Conservation (phyloP, 2,329 filamentous ascomycete species). For the Hymenoscyphus fraxineus region DNA sequence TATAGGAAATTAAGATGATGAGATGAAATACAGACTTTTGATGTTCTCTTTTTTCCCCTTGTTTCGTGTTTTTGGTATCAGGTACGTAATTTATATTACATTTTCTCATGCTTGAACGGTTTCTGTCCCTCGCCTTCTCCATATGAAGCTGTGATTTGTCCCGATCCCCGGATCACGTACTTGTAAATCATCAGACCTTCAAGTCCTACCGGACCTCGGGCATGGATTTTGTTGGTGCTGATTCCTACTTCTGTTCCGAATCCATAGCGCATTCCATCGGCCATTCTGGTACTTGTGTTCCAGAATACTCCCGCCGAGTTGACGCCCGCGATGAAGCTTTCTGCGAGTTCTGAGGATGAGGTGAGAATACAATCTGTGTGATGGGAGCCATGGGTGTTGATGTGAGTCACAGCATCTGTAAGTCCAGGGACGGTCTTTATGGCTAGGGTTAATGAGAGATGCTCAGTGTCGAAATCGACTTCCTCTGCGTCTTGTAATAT, state of each 20-base stretch:
- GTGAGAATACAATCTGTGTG: constrained; percentile 94
- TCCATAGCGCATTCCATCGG: constrained; percentile 94
- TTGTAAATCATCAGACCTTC: constrained; percentile 97
- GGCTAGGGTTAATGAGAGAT: constrained; percentile 78
- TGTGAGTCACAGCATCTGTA: constrained; percentile 75
- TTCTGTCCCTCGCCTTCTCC: constrained; percentile 59
- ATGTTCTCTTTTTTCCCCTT: neutral
- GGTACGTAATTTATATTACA: constrained; percentile 24
- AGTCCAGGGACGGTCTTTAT: constrained; percentile 72
- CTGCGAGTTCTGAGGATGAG: constrained; percentile 60
- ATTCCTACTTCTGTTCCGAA: constrained; percentile 98
- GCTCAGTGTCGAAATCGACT: constrained; percentile 82
- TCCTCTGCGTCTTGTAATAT: constrained; percentile 63
- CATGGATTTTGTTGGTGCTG: constrained; percentile 98
- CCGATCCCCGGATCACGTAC: constrained; percentile 81
- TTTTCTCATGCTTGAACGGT: constrained; percentile 55
- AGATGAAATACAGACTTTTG: neutral
- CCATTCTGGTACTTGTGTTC: constrained; percentile 93
- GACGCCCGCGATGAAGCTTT: constrained; percentile 77
- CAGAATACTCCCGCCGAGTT: constrained; percentile 94
- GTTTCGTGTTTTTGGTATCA: neutral
- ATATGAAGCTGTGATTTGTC: constrained; percentile 78
- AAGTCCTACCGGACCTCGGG: constrained; percentile 84
- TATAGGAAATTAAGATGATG: neutral
- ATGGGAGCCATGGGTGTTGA: constrained; percentile 87